Evolutionary conservation across 352 stramenopile species (phyloP), one percentile per base, ranked within the genome.

Genomic region (Pythium insidiosum): DNA sequence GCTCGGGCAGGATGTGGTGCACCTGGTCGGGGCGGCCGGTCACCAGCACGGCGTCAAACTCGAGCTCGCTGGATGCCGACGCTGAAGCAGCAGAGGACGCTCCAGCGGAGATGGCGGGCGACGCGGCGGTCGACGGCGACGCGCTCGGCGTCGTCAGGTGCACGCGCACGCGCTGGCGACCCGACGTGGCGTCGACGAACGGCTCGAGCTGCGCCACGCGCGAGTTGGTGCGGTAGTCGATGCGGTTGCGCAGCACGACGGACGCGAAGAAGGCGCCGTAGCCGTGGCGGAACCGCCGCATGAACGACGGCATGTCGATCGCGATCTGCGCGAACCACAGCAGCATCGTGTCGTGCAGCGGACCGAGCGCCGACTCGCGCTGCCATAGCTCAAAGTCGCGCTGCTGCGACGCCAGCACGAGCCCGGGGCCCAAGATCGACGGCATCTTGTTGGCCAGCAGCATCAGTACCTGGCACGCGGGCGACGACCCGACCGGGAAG

Each of bases 401-500:
- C 2, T 51, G 43, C 12, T 5, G 2, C 1, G 43, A 6, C 16
- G 18, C 7, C 20, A 51, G 15, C 11, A 35, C 12, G 6, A 43
- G 35, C 5, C 12, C 12, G 4, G 23, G 34, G 18, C 34, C 43
- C 5, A 51, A 28, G 16, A 51, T 37, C 6, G 43, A 43, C 2
- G 43, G 43, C 43, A 51, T 43, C 18, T 51, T 51, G 43, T 51
- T 51, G 23, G 43, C 43, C 20, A 51, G 16, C 9, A 51, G 15
- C 43, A 51, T 51, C 10, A 51, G 24, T 35, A 51, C 43, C 4
- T 43, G 43, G 25, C 43, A 51, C 6, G 43, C 43, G 3, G 43
- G 24, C 18, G 34, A 51, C 23, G 20, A 24, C 7, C 23, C 38
- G 15, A 51, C 22, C 1, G 43, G 22, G 23, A 43, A 13, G 34